These are phyloP conservation scores for Camellia granthamiana DNA, from an alignment of 148 eudicot genomes.

Conservation along the genomic window DNA sequence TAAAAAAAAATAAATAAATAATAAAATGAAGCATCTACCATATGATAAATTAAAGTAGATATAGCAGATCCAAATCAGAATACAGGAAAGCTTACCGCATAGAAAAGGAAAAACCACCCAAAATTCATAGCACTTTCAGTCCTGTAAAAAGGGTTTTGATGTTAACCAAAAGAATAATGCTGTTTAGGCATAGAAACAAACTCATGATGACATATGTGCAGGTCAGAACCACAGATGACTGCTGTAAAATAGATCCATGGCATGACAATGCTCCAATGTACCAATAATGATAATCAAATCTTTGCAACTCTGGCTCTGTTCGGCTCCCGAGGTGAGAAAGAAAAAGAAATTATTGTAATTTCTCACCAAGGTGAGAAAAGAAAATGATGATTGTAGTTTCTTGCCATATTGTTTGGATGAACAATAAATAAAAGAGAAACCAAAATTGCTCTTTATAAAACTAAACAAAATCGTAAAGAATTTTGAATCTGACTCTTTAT, in stretches of 20 bases:
- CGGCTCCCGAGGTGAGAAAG: too few relatives aligned
- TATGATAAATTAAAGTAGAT: background rate
- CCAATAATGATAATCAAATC: background rate
- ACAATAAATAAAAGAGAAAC: too few relatives aligned
- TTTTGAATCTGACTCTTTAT: too few relatives aligned
- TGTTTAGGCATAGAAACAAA: background rate
- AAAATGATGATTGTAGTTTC: too few relatives aligned
- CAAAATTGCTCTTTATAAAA: too few relatives aligned
- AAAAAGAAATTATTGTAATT: too few relatives aligned
- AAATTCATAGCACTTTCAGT: slow-evolving; percentile 77
- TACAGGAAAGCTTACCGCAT: slow-evolving; percentile 41
- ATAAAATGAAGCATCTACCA: background rate
- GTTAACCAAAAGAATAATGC: background rate
- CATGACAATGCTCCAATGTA: background rate
- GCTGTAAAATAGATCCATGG: background rate
- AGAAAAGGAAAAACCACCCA: slow-evolving; percentile 76
- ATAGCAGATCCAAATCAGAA: background rate
- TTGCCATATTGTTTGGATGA: too few relatives aligned
- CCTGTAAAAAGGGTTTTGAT: slow-evolving; percentile 34
- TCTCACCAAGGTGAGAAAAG: too few relatives aligned
- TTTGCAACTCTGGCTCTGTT: background rate
- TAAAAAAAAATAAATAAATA: too few relatives aligned
- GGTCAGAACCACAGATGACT: background rate
- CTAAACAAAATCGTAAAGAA: too few relatives aligned
- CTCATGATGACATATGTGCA: background rate